A percentile compares a stretch with the other conserved stretches of the same genome.
Conservation (phyloP, 805 yeast genomes). For the Teunomyces lycoperdinae region DNA sequence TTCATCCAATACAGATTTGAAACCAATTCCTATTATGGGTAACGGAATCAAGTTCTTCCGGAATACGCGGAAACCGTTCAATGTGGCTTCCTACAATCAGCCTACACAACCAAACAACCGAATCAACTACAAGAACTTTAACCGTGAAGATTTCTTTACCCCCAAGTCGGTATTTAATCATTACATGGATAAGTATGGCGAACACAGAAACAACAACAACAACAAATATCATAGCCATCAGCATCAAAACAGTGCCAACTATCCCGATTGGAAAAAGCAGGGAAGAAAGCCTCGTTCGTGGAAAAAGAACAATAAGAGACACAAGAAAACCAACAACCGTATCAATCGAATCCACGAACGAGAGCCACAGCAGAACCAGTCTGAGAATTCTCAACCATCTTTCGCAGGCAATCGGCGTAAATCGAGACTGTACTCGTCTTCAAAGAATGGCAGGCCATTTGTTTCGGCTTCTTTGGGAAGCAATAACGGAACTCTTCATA, state of each 20-base stretch:
- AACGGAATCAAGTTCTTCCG: conserved; percentile 25
- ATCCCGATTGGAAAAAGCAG: conserved; percentile 13
- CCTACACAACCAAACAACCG: conserved; percentile 9
- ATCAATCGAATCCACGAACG: conserved; percentile 4
- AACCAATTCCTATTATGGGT: conserved; percentile 41
- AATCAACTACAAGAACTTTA: conserved; percentile 32
- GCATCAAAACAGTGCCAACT: conserved; percentile 4
- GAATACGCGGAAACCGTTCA: conserved; percentile 57
- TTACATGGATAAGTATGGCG: conserved; percentile 63
- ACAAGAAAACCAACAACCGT: conserved; percentile 1
- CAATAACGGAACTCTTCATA: neutral
- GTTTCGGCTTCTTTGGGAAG: neutral
- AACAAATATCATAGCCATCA: conserved; percentile 4
- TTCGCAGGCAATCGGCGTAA: conserved; percentile 7
- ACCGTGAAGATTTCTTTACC: conserved; percentile 72
- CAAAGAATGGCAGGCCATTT: conserved; percentile 2
- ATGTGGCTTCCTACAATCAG: conserved; percentile 57
- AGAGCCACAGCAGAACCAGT: neutral
- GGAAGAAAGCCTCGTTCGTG: conserved; percentile 25
- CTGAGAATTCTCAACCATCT: neutral
- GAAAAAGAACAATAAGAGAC: conserved; percentile 24
- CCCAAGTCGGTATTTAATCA: conserved; percentile 72
- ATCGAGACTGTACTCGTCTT: conserved; percentile 12
- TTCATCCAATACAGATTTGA: conserved; percentile 34
- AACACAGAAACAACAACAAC: conserved; percentile 26